Conservation (phyloP, 305 asterid species). For the Fraxinus velutina region DNA sequence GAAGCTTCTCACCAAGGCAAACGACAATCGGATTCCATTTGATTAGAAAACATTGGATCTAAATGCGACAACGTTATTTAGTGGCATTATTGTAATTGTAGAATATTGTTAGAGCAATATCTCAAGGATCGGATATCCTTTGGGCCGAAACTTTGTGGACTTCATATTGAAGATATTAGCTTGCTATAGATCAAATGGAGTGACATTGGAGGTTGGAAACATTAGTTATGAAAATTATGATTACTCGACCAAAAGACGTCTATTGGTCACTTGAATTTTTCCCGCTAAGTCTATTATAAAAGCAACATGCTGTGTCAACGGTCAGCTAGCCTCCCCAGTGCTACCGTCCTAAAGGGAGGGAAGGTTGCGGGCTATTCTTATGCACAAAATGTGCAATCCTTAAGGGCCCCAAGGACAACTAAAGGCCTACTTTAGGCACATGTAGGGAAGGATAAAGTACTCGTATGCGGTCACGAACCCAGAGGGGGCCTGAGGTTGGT, state of each 20-base stretch:
- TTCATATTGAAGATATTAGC: not conserved
- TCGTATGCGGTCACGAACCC: not conserved
- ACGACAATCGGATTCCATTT: not conserved
- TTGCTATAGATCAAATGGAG: not conserved
- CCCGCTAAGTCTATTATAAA: not conserved
- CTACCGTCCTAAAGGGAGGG: not conserved
- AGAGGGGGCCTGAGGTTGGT: not conserved
- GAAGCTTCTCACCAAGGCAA: not conserved
- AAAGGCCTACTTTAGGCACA: not conserved
- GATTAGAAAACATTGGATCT: not conserved
- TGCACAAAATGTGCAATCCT: not conserved
- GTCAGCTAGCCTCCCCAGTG: not conserved
- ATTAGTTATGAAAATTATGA: not conserved
- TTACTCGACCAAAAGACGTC: not conserved
- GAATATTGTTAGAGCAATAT: not conserved
- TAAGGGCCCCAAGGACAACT: not conserved
- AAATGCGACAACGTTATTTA: not conserved
- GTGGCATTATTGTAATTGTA: not conserved
- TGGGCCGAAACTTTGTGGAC: not conserved
- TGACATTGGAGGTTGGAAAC: not conserved
- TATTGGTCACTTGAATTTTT: too few relatives aligned
- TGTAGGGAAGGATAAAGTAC: not conserved
- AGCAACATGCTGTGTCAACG: not conserved
- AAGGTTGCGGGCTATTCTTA: not conserved
- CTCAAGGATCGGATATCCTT: not conserved